phyloP scores from a whole-genome alignment of 2,329 filamentous ascomycete genomes.

The Fusarium sp. region DNA sequence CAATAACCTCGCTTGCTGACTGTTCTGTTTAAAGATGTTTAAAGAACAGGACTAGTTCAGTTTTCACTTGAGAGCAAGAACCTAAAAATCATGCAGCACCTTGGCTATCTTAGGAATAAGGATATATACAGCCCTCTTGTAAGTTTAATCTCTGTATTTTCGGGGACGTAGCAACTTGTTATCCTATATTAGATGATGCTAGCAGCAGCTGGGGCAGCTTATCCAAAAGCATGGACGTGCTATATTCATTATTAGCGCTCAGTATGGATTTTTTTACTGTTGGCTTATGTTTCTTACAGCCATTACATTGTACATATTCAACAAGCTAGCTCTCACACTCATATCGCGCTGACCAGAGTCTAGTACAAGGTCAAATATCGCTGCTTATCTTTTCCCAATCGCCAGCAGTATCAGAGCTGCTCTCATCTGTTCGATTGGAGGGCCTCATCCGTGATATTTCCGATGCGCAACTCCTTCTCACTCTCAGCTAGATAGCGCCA shows the following conservation, averaged over 20 bases:
- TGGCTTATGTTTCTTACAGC: not conserved
- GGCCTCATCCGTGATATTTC: slow-evolving; percentile 30
- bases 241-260: not conserved
- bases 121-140: slow-evolving; percentile 9
- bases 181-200: slow-evolving; percentile 15
- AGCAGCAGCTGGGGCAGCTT: slow-evolving; percentile 9
- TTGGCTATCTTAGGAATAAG: slow-evolving; percentile 16
- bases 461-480: slow-evolving; percentile 34
- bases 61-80: slow-evolving; percentile 17
- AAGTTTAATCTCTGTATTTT: slow-evolving; percentile 18
- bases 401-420: slow-evolving; percentile 32
- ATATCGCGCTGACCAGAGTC: too few species aligned
- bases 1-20: not conserved
- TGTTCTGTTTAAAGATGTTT: slow-evolving; percentile 4
- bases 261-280: too few species aligned
- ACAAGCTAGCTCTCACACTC: not conserved
- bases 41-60: slow-evolving; percentile 6
- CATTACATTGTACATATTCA: slow-evolving; percentile 7
- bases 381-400: slow-evolving; percentile 32
- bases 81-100: slow-evolving; percentile 9
- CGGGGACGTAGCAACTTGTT: slow-evolving; percentile 11
- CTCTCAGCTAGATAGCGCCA: slow-evolving; percentile 32
- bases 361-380: slow-evolving; percentile 3
- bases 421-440: slow-evolving; percentile 31
- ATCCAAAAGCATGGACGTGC: slow-evolving; percentile 16